Percentiles rank a stretch among this genome's conserved stretches.
phyloP scores from a whole-genome alignment of 192 early-diverging fungal genomes.

The Linnemannia schmuckeri region DNA sequence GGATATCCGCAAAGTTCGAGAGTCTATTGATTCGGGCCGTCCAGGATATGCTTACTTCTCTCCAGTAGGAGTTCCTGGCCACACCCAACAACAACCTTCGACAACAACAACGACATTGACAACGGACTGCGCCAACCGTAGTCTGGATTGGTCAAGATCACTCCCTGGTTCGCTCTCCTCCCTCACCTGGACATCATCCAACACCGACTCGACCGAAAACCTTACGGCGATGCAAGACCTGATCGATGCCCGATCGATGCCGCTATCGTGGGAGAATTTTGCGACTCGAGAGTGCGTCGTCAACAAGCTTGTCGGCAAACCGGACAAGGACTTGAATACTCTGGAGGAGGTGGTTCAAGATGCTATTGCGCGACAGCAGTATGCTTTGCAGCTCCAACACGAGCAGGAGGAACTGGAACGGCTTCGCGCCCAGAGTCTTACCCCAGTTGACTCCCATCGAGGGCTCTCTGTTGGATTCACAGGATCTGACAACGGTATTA shows the following conservation, averaged over 20 bases:
- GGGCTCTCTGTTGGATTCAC: slow-evolving; percentile 7
- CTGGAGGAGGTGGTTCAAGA: slow-evolving; percentile 50
- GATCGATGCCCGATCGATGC: slow-evolving; percentile 28
- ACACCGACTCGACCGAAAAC: slow-evolving; percentile 16
- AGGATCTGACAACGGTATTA: not conserved
- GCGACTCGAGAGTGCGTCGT: slow-evolving; percentile 48
- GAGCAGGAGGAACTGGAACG: slow-evolving; percentile 13
- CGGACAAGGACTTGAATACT: slow-evolving; percentile 30
- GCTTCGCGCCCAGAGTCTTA: not conserved
- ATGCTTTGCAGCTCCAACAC: slow-evolving; percentile 18
- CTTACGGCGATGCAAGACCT: slow-evolving; percentile 10
- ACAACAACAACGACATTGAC: not conserved
- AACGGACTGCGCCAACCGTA: not conserved
- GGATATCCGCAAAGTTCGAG: slow-evolving; percentile 43
- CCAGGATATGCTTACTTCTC: slow-evolving; percentile 34
- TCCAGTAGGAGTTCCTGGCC: not conserved
- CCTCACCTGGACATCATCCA: slow-evolving; percentile 19
- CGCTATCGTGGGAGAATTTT: slow-evolving; percentile 47
- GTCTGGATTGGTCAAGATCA: not conserved
- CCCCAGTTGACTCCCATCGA: not conserved
- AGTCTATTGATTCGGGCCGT: slow-evolving; percentile 46
- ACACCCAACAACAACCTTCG: not conserved
- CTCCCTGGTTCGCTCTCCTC: slow-evolving; percentile 8
- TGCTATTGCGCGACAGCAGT: slow-evolving; percentile 35
- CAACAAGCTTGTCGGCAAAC: slow-evolving; percentile 49